These are phyloP conservation scores for Forsythia suspensa DNA, from an alignment of 257 asterid genomes.

Conservation along the genomic window DNA sequence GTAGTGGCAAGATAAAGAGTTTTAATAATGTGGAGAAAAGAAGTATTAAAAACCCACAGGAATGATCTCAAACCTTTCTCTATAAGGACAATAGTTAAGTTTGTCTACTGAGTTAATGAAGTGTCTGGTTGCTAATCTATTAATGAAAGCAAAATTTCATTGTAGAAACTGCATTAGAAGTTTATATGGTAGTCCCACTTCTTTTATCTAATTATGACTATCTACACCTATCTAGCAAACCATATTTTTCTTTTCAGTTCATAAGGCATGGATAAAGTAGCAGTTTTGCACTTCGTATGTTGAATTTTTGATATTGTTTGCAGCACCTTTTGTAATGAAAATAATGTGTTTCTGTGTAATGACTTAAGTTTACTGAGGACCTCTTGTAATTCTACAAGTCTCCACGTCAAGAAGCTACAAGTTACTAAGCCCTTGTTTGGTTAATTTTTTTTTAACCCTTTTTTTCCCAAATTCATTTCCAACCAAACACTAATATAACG, in stretches of 20 bases:
- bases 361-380: not conserved
- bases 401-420: not conserved
- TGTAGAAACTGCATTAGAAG: not conserved
- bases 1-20: not conserved
- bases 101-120: not conserved
- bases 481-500: not conserved
- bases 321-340: not conserved
- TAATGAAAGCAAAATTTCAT: not conserved
- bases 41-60: constrained; percentile 1
- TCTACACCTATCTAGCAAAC: not conserved
- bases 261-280: not conserved
- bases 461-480: no score
- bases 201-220: not conserved
- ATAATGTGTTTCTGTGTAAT: not conserved
- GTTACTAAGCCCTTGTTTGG: not conserved
- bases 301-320: not conserved
- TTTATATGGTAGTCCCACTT: not conserved
- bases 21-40: not conserved
- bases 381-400: not conserved
- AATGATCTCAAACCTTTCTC: not conserved
- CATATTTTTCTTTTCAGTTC: not conserved
- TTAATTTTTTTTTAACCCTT: no score
- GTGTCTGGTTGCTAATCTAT: constrained; percentile 1
- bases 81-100: constrained; percentile 3
- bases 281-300: not conserved